phyloP scores from a whole-genome alignment of 768 basidiomycete genomes.

The Psilocybe sp. region DNA sequence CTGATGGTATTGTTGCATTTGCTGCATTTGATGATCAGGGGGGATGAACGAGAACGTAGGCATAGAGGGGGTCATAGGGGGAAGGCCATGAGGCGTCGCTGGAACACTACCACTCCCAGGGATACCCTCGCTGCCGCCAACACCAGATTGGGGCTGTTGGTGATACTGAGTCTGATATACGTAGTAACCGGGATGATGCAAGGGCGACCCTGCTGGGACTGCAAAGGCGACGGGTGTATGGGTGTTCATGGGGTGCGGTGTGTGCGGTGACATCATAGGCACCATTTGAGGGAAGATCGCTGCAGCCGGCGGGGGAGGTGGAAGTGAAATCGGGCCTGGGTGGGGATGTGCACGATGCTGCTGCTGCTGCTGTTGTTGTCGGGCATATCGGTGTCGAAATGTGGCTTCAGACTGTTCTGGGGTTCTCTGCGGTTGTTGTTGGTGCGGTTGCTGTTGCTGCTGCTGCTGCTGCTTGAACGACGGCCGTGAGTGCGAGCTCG shows the following conservation, averaged over 20 bases:
- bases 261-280: background rate
- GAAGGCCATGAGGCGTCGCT: slow-evolving; percentile 78
- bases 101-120: slow-evolving; percentile 20
- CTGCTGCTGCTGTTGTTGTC: slow-evolving; percentile 10
- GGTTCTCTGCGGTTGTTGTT: slow-evolving; percentile 3
- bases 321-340: slow-evolving; percentile 14
- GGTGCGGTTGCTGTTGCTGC: slow-evolving; percentile 10
- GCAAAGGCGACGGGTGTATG: background rate
- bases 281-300: slow-evolving; percentile 5
- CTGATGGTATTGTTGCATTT: background rate
- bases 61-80: slow-evolving; percentile 96
- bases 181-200: background rate
- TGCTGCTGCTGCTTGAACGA: slow-evolving; percentile 5
- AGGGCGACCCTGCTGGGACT: background rate
- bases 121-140: slow-evolving; percentile 9
- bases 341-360: slow-evolving; percentile 10
- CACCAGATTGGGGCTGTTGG: slow-evolving; percentile 5
- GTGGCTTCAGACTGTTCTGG: too few species aligned
- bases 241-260: background rate
- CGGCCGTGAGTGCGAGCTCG: slow-evolving; percentile 1
- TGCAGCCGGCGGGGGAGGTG: slow-evolving; percentile 6
- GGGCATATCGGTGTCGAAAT: background rate
- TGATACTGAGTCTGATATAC: slow-evolving; percentile 1
- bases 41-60: slow-evolving; percentile 83
- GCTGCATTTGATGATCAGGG: background rate